Conservation (phyloP, 305 asterid species). For the Fraxinus xanthoxyloides region DNA sequence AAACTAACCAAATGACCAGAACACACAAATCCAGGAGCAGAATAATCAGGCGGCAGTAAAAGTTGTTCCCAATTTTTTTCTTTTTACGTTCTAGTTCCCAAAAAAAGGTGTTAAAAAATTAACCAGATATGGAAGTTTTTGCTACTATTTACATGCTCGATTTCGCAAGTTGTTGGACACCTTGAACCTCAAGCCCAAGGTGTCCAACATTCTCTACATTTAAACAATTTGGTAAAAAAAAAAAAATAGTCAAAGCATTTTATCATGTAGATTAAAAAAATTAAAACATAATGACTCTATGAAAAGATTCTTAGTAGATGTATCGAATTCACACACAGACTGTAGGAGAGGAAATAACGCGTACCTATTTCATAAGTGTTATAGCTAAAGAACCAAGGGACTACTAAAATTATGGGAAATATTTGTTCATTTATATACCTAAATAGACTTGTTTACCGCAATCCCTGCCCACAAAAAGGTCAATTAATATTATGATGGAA, state of each 20-base stretch:
- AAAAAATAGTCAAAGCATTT: too few relatives aligned
- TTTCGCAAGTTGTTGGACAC: too few relatives aligned
- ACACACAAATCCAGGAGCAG: background rate
- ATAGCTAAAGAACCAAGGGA: too few relatives aligned
- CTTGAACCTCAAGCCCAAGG: too few relatives aligned
- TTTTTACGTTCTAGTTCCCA: background rate
- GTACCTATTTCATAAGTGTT: too few relatives aligned
- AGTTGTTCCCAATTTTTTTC: background rate
- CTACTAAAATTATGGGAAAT: background rate
- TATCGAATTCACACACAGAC: too few relatives aligned
- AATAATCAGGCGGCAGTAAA: background rate
- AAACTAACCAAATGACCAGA: background rate
- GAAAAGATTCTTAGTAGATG: too few relatives aligned
- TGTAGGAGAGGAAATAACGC: too few relatives aligned
- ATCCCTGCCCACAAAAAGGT: conserved; percentile 64
- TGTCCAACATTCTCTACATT: too few relatives aligned
- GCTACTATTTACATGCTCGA: background rate
- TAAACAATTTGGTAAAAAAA: too few relatives aligned
- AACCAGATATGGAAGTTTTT: background rate
- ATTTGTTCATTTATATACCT: conserved; percentile 43
- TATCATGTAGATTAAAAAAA: too few relatives aligned
- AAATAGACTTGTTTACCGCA: conserved; percentile 94
- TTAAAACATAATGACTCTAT: too few relatives aligned
- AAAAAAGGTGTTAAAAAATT: background rate
- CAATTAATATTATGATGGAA: conserved; percentile 22